These are phyloP conservation scores for Plasmodium malariae DNA, from an alignment of 169 alveolate genomes.

Conservation along the genomic window DNA sequence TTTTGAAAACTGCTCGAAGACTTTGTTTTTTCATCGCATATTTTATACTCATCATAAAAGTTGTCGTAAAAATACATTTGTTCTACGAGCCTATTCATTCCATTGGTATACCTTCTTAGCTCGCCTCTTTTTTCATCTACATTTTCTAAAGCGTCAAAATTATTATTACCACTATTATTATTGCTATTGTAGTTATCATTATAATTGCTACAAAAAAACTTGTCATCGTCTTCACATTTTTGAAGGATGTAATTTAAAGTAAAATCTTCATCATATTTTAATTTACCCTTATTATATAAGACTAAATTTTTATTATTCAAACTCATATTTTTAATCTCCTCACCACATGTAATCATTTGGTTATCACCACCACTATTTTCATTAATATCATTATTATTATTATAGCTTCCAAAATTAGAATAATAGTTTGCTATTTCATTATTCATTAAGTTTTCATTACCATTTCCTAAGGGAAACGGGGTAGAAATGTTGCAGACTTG, in stretches of 20 bases:
- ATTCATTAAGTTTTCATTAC: no score
- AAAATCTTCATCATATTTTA: slow-evolving; percentile 56
- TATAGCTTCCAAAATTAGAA: no score
- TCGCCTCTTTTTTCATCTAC: slow-evolving; percentile 10
- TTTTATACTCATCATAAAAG: slow-evolving; percentile 37
- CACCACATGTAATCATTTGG: neutral
- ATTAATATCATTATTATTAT: neutral
- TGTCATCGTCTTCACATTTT: slow-evolving; percentile 62
- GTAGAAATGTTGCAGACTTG: no score
- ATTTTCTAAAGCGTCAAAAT: slow-evolving; percentile 13
- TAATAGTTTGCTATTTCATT: no score
- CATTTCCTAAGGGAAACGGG: no score
- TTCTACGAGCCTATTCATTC: slow-evolving; percentile 67
- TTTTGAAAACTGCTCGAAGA: slow-evolving; percentile 6
- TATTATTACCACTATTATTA: neutral
- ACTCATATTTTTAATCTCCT: neutral
- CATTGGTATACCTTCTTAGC: slow-evolving; percentile 44
- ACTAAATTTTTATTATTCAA: slow-evolving; percentile 40
- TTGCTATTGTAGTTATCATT: neutral
- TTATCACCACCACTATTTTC: neutral
- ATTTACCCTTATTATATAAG: slow-evolving; percentile 31
- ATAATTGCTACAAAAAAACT: slow-evolving; percentile 56
- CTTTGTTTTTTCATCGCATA: slow-evolving; percentile 17
- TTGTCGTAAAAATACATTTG: slow-evolving; percentile 75
- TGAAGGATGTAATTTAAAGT: slow-evolving; percentile 63